Evolutionary conservation across 2,329 filamentous ascomycete genomes (phyloP), one percentile per base, ranked within the genome.

Genomic region (Pseudogymnoascus sp.): DNA sequence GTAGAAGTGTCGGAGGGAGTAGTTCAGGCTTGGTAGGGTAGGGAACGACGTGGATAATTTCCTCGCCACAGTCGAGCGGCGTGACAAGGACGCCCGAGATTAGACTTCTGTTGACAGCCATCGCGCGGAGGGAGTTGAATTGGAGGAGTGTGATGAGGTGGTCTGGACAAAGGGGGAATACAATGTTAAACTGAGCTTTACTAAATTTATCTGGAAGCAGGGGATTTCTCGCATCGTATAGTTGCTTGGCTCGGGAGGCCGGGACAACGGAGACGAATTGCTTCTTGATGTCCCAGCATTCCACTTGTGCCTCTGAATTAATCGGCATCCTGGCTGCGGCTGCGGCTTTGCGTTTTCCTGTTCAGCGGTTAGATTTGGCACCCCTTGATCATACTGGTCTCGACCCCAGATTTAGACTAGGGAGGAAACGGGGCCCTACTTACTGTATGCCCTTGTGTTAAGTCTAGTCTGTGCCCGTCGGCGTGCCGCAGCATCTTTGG

Each of bases 401-500:
- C n/a, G 26, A 11, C 9, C 11, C 15, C 15, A 6, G 37, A 41
- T 62, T 60, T 63, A 44, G 50, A 65, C 54, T 21, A 63, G 60
- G 60, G 58, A 66, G 60, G 62, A 60, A 62, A 60, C 44, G 65
- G 54, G 59, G 41, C 21, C 33, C 63, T 64, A 69, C 72, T 73
- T 68, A 75, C 75, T 71, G 66, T 78, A 77, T 66, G 76, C 77
- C 62, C 77, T 76, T 66, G 74, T 75, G 59, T 78, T 78, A 24
- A 78, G 72, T 69, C 77, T 74, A 63, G 74, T 79, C 69, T 79
- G 78, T 63, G 71, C 71, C 61, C 72, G 67, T 64, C 77, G 72
- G 24, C 78, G 73, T 63, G 71, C 71, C 64, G 71, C 74, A 2
- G 74, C 72, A 71, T 79, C 73, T 13, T 65, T 77, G 24, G 70